Conservation (phyloP, 208 protist species). For the Leishmania lainsoni region DNA sequence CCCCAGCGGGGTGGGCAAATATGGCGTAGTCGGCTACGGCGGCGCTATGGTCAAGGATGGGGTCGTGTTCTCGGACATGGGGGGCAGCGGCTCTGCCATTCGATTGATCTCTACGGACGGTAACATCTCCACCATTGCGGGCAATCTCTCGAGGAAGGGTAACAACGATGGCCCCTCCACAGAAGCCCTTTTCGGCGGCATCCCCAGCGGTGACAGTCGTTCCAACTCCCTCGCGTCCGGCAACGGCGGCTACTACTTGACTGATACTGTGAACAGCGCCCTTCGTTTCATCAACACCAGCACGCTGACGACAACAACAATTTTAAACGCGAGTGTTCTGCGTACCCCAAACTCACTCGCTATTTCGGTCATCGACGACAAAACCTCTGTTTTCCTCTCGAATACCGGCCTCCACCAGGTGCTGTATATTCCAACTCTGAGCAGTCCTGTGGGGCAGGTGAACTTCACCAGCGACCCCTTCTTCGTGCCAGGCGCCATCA, state of each 20-base stretch:
- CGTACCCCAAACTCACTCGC: neutral
- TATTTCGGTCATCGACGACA: neutral
- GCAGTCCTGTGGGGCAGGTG: slow-evolving; percentile 10
- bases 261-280: slow-evolving; percentile 61
- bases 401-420: slow-evolving; percentile 44
- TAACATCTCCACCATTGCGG: slow-evolving; percentile 50
- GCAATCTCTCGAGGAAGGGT: slow-evolving; percentile 32
- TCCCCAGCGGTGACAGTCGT: neutral
- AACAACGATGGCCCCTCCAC: slow-evolving; percentile 30
- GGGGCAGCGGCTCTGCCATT: slow-evolving; percentile 41
- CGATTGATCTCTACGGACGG: slow-evolving; percentile 35
- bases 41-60: slow-evolving; percentile 9
- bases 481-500: slow-evolving; percentile 10
- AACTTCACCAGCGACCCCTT: neutral
- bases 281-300: slow-evolving; percentile 49
- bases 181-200: slow-evolving; percentile 37
- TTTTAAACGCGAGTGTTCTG: slow-evolving; percentile 6
- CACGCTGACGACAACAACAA: slow-evolving; percentile 31
- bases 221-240: slow-evolving; percentile 31
- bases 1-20: slow-evolving; percentile 43
- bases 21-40: slow-evolving; percentile 30
- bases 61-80: slow-evolving; percentile 65
- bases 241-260: slow-evolving; percentile 35
- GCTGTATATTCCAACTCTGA: slow-evolving; percentile 23
- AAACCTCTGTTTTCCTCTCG: slow-evolving; percentile 42